Evolutionary conservation across 1,284 basidiomycete species (phyloP).

Genomic region (Gymnopus androsaceus): DNA sequence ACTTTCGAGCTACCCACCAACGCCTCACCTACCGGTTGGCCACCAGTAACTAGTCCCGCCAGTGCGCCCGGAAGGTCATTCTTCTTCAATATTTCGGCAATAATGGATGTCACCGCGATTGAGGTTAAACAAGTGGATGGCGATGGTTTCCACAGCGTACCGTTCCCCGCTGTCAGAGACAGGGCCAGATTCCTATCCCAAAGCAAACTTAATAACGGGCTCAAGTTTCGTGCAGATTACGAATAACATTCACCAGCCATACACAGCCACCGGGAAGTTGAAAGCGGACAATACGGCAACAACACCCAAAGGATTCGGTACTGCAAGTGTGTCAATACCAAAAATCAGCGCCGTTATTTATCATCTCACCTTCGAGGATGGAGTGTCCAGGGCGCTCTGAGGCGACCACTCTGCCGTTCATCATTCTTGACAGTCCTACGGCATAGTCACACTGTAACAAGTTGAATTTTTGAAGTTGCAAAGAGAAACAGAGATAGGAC

Average conservation of each 20-base stretch:
- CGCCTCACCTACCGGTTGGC: slow-evolving; percentile 77
- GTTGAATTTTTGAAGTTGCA: slow-evolving; percentile 5
- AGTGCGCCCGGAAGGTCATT: slow-evolving; percentile 85
- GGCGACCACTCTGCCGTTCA: slow-evolving; percentile 84
- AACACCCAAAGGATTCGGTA: slow-evolving; percentile 90
- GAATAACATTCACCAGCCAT: slow-evolving; percentile 66
- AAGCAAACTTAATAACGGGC: neutral
- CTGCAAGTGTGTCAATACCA: slow-evolving; percentile 38
- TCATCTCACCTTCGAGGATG: slow-evolving; percentile 76
- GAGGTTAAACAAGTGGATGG: slow-evolving; percentile 86
- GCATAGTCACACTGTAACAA: slow-evolving; percentile 51
- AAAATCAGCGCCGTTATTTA: neutral
- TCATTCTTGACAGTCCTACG: slow-evolving; percentile 87
- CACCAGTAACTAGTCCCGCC: slow-evolving; percentile 83
- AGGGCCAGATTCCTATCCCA: slow-evolving; percentile 81
- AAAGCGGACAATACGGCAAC: slow-evolving; percentile 92
- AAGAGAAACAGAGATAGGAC: slow-evolving; percentile 16
- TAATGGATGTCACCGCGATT: slow-evolving; percentile 86
- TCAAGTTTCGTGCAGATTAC: neutral
- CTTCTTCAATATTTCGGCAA: slow-evolving; percentile 77
- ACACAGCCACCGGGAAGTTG: slow-evolving; percentile 93
- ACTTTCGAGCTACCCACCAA: slow-evolving; percentile 75
- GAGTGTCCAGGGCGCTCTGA: slow-evolving; percentile 90
- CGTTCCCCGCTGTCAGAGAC: slow-evolving; percentile 88
- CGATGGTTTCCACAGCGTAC: slow-evolving; percentile 94